Evolutionary conservation across 768 basidiomycete genomes (phyloP).

Genomic region (Inosperma sp.): DNA sequence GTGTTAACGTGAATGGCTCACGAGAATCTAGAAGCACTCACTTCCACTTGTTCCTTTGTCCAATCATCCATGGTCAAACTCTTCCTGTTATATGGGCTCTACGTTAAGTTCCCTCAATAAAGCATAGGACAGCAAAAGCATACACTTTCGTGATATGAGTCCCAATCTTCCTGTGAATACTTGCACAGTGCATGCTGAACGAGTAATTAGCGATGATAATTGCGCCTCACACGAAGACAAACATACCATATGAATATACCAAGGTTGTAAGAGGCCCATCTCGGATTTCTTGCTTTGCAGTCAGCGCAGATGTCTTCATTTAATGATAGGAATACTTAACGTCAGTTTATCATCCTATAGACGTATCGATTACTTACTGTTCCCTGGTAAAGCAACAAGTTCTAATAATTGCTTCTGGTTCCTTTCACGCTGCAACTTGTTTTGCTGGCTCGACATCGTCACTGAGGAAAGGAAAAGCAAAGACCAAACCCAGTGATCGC

Average conservation of each 20-base stretch:
- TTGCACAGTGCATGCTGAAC: constrained; percentile 77
- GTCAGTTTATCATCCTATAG: background rate
- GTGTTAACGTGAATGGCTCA: constrained; percentile 3
- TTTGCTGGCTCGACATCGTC: constrained; percentile 37
- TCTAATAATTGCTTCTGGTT: constrained; percentile 66
- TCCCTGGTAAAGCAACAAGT: constrained; percentile 68
- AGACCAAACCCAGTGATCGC: background rate
- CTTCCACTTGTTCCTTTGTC: constrained; percentile 87
- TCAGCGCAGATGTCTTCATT: constrained; percentile 81
- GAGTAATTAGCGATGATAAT: background rate
- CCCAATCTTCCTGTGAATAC: constrained; percentile 90
- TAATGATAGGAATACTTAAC: constrained; percentile 3
- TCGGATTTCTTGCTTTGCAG: constrained; percentile 78
- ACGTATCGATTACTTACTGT: constrained; percentile 53
- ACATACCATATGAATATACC: constrained; percentile 84
- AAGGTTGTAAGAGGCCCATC: constrained; percentile 87
- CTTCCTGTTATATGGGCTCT: constrained; percentile 51
- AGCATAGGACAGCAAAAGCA: constrained; percentile 22
- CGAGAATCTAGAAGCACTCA: constrained; percentile 30
- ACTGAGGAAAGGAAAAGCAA: background rate
- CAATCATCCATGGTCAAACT: constrained; percentile 85
- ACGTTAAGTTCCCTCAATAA: background rate
- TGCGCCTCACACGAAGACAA: constrained; percentile 6
- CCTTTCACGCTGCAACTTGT: constrained; percentile 60
- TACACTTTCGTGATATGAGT: constrained; percentile 94